Conservation (phyloP, 2,329 filamentous ascomycete species). For the Talaromyces albobiverticillius region DNA sequence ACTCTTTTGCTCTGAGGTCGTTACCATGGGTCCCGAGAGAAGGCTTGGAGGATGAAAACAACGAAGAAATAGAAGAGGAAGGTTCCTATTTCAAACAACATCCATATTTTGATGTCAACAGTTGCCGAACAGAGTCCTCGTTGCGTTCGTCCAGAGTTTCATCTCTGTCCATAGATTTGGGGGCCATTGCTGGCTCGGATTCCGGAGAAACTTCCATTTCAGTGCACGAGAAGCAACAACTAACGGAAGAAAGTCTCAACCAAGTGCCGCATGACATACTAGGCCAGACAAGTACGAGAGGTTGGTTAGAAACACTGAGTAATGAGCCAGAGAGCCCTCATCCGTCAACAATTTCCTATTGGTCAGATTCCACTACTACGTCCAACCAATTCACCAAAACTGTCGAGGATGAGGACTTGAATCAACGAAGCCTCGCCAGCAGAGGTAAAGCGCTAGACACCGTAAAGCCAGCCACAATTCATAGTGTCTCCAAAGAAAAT, state of each 20-base stretch:
- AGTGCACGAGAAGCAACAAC: neutral
- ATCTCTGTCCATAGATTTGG: neutral
- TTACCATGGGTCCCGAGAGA: neutral
- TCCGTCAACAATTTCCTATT: neutral
- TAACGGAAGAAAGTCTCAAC: neutral
- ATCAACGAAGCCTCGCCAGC: too few species aligned
- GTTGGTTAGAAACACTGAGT: neutral
- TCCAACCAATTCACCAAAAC: neutral
- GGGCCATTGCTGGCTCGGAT: neutral
- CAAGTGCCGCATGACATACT: neutral
- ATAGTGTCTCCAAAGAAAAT: too few species aligned
- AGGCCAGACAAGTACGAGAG: neutral
- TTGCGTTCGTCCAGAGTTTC: neutral
- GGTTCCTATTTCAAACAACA: neutral
- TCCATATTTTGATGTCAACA: slow-evolving; percentile 5
- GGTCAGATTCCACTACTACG: neutral
- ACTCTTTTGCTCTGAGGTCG: slow-evolving; percentile 5
- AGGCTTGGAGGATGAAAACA: neutral
- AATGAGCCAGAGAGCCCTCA: neutral
- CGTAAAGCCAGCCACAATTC: too few species aligned
- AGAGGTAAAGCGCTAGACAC: too few species aligned
- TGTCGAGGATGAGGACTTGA: too few species aligned
- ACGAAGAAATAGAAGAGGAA: neutral
- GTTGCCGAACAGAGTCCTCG: neutral
- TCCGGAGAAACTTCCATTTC: neutral